Base-by-base conservation (phyloP, 2,329 filamentous ascomycete genomes). In the Venturiaceae sp. region DNA sequence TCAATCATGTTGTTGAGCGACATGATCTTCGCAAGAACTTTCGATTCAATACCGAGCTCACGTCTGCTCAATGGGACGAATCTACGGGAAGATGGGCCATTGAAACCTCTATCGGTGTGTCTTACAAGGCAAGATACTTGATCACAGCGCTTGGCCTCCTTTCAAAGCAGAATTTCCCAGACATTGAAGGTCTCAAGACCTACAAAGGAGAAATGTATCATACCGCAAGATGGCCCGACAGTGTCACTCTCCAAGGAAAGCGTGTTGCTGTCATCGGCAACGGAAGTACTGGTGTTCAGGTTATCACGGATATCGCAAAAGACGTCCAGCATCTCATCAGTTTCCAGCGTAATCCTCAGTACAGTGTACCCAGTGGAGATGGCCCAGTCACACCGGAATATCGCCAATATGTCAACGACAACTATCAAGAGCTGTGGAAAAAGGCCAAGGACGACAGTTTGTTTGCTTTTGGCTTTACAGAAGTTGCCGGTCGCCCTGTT, bases 371-470 rank as follows among this genome's bases (percentile, higher is more conserved):
- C 7, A 21, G 14, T 13, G 33, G 50, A 14, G 37, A 23, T n/a
- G 34, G 62, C 63, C 14, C 28, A 30, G 63, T 64, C 16, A 58
- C 64, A 54, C 62, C 64, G 2, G 63, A 62, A 8, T 57, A 63
- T 58, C 63, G 72, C 50, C 73, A 75, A 62, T 75, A 81, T 82
- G 77, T 80, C 61, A 62, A 63, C 9, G 69, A 73, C 46, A 74
- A 80, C 19, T 69, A 69, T 60, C 58, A 67, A 28, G 83, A 82
- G 64, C 23, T 53, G 7, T 28, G 7, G 21, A 11, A 33, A 28
- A 53, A 56, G n/a, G n/a, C n/a, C n/a, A n/a, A n/a, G n/a, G n/a
- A n/a, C n/a, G n/a, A n/a, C 8, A 33, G 14, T 13, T 13, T 32
- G n/a, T 14, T 28, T 11, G 52, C 9, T 13, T 54, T 54, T 21